A percentile compares a stretch with the other conserved stretches of the same genome.
These are phyloP conservation scores for Ulmus americana DNA, from an alignment of 331 rosid species.

Conservation along the genomic window DNA sequence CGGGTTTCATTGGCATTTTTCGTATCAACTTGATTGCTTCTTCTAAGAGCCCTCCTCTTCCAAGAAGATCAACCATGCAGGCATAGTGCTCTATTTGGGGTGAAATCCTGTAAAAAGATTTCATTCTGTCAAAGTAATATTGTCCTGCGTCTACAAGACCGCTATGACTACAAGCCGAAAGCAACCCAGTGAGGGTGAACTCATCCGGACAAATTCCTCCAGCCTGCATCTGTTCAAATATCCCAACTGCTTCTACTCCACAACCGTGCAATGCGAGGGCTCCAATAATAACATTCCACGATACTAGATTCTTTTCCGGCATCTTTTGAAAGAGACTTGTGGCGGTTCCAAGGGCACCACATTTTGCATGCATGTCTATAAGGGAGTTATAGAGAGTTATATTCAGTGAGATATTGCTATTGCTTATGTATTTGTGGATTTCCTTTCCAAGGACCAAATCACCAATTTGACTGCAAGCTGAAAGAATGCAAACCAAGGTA, in stretches of 20 bases:
- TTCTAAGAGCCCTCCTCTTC: conserved; percentile 46
- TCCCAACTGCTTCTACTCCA: conserved; percentile 46
- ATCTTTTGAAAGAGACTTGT: conserved; percentile 37
- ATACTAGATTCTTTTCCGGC: conserved; percentile 31
- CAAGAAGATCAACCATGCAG: conserved; percentile 71
- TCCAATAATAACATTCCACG: conserved; percentile 28
- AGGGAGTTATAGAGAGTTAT: conserved; percentile 48
- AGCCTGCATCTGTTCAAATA: conserved; percentile 26
- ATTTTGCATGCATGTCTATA: conserved; percentile 63
- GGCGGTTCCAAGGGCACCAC: conserved; percentile 50
- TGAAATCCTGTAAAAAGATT: conserved; percentile 29
- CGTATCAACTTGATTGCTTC: conserved; percentile 47
- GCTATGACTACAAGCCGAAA: conserved; percentile 64
- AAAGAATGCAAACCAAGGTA: conserved; percentile 53
- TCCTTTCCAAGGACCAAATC: conserved; percentile 55
- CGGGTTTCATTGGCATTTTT: conserved; percentile 60
- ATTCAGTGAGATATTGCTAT: conserved; percentile 24
- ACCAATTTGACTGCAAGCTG: conserved; percentile 62
- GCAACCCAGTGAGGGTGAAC: conserved; percentile 46
- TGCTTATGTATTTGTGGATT: neutral
- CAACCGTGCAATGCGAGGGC: conserved; percentile 65
- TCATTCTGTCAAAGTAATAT: conserved; percentile 48
- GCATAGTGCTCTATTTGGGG: conserved; percentile 63
- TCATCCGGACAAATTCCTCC: too few relatives aligned
- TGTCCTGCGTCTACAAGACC: conserved; percentile 53